Evolutionary conservation across 1,139 yeast species (phyloP), one percentile per base, ranked within the genome.

Genomic region (Chernovozyma aurita): DNA sequence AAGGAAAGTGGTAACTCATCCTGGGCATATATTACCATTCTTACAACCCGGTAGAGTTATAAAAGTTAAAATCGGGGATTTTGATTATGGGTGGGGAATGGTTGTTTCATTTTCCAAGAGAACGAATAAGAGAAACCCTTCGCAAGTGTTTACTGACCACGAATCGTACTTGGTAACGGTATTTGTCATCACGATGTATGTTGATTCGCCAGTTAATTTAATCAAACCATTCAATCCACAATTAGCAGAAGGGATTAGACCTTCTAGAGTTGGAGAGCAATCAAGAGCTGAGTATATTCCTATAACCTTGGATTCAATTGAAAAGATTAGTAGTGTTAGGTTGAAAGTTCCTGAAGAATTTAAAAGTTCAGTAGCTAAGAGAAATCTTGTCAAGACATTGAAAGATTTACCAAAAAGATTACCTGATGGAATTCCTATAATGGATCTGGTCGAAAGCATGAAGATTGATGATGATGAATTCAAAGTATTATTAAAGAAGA

Each of bases 61-160:
- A 31, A 79, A 80, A 48, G 77, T 94, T 15, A 73, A 73, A 39
- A 65, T 80, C 29, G 76, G 74, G 13, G 67, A 65, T 30, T 52
- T 61, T 44, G 85, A 88, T 45, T 94, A 88, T 55, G 97, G 96
- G 9, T 94, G 98, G 98, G 97, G 92, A 38, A 85, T 86, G 57
- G 92, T 90, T 16, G 80, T 86, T 7, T 76, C 80, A 28, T 85
- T 81, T 50, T 70, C 75, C 33, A 88, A 87, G 58, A 75, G 97
- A 57, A 64, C 63, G 20, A 75, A 70, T 48, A 80, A 78, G 53
- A 70, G 80, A 52, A 72, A 73, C 42, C 72, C 78, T 24, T 50
- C 71, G 13, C 73, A 70, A 42, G 63, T 66, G 12, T 80, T 61
- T 50, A 67, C 81, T 12, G 95, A 85, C 45, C 96, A 90, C 57